Base-by-base conservation (phyloP, 78 protist species). In the Salpingoeca rosetta region DNA sequence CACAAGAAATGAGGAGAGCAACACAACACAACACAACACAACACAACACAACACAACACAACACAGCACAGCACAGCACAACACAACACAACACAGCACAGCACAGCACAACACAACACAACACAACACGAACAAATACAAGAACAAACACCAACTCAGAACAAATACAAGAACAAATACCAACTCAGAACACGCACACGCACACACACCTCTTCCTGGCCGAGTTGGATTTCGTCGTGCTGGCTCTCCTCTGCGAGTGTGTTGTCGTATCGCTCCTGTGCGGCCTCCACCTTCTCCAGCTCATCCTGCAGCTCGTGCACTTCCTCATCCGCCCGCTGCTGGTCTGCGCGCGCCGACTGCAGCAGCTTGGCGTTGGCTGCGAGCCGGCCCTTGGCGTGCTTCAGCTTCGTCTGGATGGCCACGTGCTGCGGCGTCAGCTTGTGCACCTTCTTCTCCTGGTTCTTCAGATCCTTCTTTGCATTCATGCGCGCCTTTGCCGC, bases 201-300 rank as follows among this genome's bases (percentile, higher is more conserved):
- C n/a, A n/a, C n/a, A 51, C 65, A 7, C 31, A 51, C 65, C 65
- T 51, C 31, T 22, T 51, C 17, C 41, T 73, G 38, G 45, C n/a
- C 57, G 28, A 79, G 31, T 45, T 39, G 42, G 11, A 43, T 45
- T n/a, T 85, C 89, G 26, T 28, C 80, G 31, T 41, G 85, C 38
- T 41, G 86, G 72, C 27, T 0, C 44, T n/a, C 12, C n/a, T 24
- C 72, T 39, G 28, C 2, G 72, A 41, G 36, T 36, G 28, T 10
- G 37, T 37, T n/a, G 57, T 41, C 82, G 2, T 0, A n/a, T 76
- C 0, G 39, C 22, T n/a, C 73, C n/a, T 35, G 82, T 12, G 45
- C 27, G 43, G 2, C 0, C 77, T 38, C 77, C 40, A 39, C 76
- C 36, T 7, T 38, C 44, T 27, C 42, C 11, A 76, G 26, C 76